These are phyloP conservation scores for Avena sativa DNA, from an alignment of 176 grass and related monocot species.

Conservation along the genomic window DNA sequence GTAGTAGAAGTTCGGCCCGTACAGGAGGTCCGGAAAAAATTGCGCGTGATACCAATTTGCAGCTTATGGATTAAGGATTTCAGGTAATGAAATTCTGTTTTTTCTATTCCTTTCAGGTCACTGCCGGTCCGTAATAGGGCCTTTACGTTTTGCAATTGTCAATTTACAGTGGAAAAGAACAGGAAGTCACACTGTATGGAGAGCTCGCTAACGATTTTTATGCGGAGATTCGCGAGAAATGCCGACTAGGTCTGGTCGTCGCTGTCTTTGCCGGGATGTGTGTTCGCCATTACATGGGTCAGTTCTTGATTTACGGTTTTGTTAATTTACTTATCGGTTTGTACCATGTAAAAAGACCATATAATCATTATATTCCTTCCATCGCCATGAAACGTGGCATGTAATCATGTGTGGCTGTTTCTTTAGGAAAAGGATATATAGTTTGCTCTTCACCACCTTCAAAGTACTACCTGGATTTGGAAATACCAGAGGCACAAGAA, in stretches of 20 bases:
- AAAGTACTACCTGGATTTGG: conserved; percentile 39
- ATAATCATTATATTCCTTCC: not conserved
- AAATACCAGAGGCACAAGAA: conserved; percentile 41
- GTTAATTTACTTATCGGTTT: not conserved
- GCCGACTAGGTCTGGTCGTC: not conserved
- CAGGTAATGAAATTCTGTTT: conserved; percentile 3
- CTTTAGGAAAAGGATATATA: not conserved
- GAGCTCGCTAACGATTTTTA: not conserved
- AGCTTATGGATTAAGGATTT: conserved; percentile 10
- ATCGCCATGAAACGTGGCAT: not conserved
- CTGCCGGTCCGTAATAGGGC: not conserved
- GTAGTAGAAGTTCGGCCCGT: not conserved
- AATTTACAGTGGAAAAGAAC: not conserved
- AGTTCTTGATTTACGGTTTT: not conserved
- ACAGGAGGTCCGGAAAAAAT: not conserved
- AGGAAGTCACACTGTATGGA: not conserved
- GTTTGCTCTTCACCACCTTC: conserved; percentile 28
- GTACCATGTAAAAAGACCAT: conserved; percentile 8
- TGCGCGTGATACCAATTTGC: not conserved
- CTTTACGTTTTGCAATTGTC: not conserved
- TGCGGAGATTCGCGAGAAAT: not conserved
- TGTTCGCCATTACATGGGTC: not conserved
- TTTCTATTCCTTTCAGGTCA: not conserved
- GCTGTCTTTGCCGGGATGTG: conserved; percentile 43
- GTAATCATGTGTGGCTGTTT: not conserved